Conservation (phyloP, 352 stramenopile species). For the Phytophthora vignae region DNA sequence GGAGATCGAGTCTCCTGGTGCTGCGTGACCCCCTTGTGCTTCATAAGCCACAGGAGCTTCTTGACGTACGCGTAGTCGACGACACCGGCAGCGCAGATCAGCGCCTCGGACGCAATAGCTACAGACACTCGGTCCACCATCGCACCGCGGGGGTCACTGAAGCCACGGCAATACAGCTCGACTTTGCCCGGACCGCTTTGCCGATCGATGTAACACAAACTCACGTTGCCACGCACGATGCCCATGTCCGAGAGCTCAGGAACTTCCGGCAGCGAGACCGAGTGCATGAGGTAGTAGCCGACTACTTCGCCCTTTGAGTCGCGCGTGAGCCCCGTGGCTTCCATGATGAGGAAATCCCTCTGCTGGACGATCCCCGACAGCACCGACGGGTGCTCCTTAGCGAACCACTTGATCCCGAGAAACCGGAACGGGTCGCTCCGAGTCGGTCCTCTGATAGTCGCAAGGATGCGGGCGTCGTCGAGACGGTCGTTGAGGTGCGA, state of each 20-base stretch:
- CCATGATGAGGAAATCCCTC: not conserved
- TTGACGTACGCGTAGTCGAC: slow-evolving; percentile 16
- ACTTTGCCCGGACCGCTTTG: not conserved
- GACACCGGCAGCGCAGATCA: not conserved
- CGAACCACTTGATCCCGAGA: not conserved
- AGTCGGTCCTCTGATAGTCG: not conserved
- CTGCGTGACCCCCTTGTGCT: slow-evolving; percentile 24
- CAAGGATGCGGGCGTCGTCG: not conserved
- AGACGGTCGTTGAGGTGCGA: not conserved
- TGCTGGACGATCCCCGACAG: not conserved
- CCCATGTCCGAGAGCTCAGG: not conserved
- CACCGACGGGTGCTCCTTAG: not conserved
- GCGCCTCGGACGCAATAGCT: not conserved
- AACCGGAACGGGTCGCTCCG: not conserved
- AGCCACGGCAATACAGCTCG: not conserved
- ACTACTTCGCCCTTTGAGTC: not conserved
- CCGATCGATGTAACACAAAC: not conserved
- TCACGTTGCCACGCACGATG: not conserved
- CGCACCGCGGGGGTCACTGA: not conserved
- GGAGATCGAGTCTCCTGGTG: not conserved
- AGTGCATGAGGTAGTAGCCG: slow-evolving; percentile 1
- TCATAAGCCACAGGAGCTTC: slow-evolving; percentile 64
- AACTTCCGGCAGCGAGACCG: not conserved
- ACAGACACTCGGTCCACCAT: not conserved
- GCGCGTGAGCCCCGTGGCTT: not conserved